Conservation (phyloP, 2,329 filamentous ascomycete species). For the Orbilia ellipsospora region DNA sequence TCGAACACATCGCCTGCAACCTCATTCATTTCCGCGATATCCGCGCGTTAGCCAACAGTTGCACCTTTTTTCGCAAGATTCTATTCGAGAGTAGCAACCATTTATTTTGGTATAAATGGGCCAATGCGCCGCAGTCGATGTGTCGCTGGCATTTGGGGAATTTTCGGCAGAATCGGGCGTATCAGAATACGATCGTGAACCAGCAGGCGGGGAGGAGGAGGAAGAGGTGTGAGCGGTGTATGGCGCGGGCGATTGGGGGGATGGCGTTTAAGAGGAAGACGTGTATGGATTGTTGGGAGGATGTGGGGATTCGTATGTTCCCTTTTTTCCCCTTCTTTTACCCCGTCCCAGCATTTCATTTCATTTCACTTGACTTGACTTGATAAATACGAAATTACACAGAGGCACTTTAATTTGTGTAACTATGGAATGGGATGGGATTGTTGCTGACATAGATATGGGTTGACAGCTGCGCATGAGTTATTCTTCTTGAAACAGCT, state of each 20-base stretch:
- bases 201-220: slow-evolving; percentile 41
- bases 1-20: slow-evolving; percentile 35
- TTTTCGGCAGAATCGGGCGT: slow-evolving; percentile 41
- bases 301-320: slow-evolving; percentile 45
- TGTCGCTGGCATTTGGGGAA: slow-evolving; percentile 50
- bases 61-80: slow-evolving; percentile 38
- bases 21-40: slow-evolving; percentile 44
- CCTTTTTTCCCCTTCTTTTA: background rate
- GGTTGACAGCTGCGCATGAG: slow-evolving; percentile 29
- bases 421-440: no score
- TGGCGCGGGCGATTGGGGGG: slow-evolving; percentile 26
- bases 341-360: background rate
- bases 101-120: slow-evolving; percentile 49
- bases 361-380: background rate
- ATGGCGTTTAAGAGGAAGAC: slow-evolving; percentile 48
- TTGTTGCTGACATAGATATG: no score
- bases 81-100: slow-evolving; percentile 45
- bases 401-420: no score
- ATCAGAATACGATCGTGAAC: slow-evolving; percentile 50
- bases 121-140: slow-evolving; percentile 43
- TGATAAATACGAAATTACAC: no score
- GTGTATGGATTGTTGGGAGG: slow-evolving; percentile 52
- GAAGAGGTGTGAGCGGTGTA: slow-evolving; percentile 50
- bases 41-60: slow-evolving; percentile 32
- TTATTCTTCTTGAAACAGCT: slow-evolving; percentile 39